Evolutionary conservation across 345 rosid species (phyloP).

Genomic region (Arabidopsis arenosa): DNA sequence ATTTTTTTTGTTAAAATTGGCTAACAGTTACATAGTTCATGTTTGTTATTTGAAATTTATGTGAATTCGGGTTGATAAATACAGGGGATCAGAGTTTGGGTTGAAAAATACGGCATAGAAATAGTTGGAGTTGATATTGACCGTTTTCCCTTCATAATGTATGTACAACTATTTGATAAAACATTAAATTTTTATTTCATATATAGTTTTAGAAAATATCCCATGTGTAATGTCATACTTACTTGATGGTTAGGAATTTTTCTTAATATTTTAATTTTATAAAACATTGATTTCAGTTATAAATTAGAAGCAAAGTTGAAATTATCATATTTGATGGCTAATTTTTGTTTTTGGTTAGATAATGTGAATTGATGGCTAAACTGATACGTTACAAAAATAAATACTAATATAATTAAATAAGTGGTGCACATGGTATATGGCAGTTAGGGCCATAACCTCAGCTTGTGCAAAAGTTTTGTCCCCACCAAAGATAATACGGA

Average conservation of each 20-base stretch:
- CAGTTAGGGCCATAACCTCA: slow-evolving; percentile 50
- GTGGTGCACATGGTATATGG: slow-evolving; percentile 49
- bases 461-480: slow-evolving; percentile 43
- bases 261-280: too few relatives aligned
- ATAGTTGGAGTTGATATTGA: too few relatives aligned
- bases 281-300: neutral
- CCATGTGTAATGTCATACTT: neutral
- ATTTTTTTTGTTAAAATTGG: too few relatives aligned
- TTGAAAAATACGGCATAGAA: too few relatives aligned
- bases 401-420: slow-evolving; percentile 13
- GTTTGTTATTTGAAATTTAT: too few relatives aligned
- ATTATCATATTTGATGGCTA: neutral
- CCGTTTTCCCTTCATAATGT: too few relatives aligned
- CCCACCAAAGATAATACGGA: slow-evolving; percentile 41
- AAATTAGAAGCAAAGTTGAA: neutral
- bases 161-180: neutral
- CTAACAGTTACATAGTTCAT: too few relatives aligned
- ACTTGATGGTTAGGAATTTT: neutral
- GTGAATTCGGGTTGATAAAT: too few relatives aligned
- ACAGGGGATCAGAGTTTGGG: too few relatives aligned
- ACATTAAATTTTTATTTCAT: neutral
- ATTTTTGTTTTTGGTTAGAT: neutral
- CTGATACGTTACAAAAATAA: slow-evolving; percentile 36
- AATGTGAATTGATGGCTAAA: slow-evolving; percentile 18
- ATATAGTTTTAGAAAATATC: neutral